Percentiles rank a stretch among this genome's conserved stretches.
phyloP scores from a whole-genome alignment of 495 filamentous ascomycete species.

The Hypoxylon lienhwacheense region DNA sequence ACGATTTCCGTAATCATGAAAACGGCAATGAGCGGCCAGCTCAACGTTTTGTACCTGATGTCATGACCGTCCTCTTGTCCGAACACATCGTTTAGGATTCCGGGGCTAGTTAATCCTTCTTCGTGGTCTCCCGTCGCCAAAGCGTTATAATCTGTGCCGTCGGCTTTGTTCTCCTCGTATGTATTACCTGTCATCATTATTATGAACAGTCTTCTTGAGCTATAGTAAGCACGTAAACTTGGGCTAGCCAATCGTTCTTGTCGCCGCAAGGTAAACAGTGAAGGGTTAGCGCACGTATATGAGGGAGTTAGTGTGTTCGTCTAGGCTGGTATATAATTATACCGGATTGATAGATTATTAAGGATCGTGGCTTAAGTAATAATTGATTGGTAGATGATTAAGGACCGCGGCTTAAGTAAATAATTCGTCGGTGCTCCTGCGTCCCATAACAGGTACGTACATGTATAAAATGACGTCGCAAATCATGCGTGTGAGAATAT shows the following conservation, averaged over 20 bases:
- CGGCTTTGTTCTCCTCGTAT: constrained; percentile 7
- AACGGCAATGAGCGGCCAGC: constrained; percentile 56
- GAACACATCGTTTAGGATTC: constrained; percentile 30
- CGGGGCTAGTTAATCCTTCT: constrained; percentile 4
- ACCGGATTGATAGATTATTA: no score
- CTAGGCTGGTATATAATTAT: no score
- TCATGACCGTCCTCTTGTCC: constrained; percentile 40
- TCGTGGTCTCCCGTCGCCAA: constrained; percentile 5
- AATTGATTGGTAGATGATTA: no score
- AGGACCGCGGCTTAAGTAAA: no score
- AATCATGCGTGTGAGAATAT: neutral
- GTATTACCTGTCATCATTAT: constrained; percentile 8
- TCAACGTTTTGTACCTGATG: constrained; percentile 62
- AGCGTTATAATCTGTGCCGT: neutral
- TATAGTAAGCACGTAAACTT: no score
- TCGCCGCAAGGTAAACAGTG: no score
- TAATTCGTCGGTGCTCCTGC: neutral
- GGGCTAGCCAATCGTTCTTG: no score
- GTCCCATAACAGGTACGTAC: neutral
- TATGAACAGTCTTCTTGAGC: neutral
- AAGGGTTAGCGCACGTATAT: no score
- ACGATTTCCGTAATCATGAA: constrained; percentile 67
- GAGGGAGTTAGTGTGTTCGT: no score
- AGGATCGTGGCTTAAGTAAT: no score
- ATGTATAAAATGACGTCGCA: neutral